Evolutionary conservation across 139 green algal species (phyloP), one percentile per base, ranked within the genome.

Genomic region (Chlorella sp.): DNA sequence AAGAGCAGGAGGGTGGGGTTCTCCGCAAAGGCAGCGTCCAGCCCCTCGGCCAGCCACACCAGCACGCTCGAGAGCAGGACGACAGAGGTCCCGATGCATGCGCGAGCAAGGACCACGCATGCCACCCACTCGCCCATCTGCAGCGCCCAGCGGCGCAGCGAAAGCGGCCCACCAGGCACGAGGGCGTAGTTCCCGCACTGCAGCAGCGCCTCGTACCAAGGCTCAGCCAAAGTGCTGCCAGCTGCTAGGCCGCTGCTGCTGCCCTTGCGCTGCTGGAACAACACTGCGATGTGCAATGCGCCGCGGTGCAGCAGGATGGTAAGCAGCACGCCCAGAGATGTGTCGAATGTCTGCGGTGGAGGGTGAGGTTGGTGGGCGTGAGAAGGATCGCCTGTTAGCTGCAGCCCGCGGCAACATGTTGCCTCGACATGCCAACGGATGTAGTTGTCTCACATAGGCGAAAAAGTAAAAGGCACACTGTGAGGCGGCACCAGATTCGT

Each of bases 401-500:
- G n/a, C n/a, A 48, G 87, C 80, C 88, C 33, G 80, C 82, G 14
- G 87, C 68, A 74, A 84, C 87, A 31, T 90, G 87, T 77, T 63
- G 56, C 33, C 42, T 35, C 8, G 8, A 67, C 42, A 23, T 23
- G 33, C n/a, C n/a, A n/a, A n/a, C n/a, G n/a, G n/a, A n/a, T n/a
- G n/a, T n/a, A n/a, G n/a, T n/a, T n/a, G n/a, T n/a, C n/a, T n/a
- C n/a, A n/a, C n/a, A n/a, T n/a, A 82, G 48, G 69, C 77, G 6
- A 79, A 42, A 45, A 84, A 82, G 58, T 83, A 91, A 86, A 86
- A 91, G 42, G 75, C 78, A 75, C 84, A 91, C 50, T 90, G 71
- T n/a, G 71, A 83, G 7, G 81, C 29, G n/a, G n/a, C n/a, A n/a
- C n/a, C n/a, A n/a, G n/a, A n/a, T n/a, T n/a, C n/a, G n/a, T n/a